Evolutionary conservation across 2,329 filamentous ascomycete genomes (phyloP).

Genomic region (Cadophora malorum): DNA sequence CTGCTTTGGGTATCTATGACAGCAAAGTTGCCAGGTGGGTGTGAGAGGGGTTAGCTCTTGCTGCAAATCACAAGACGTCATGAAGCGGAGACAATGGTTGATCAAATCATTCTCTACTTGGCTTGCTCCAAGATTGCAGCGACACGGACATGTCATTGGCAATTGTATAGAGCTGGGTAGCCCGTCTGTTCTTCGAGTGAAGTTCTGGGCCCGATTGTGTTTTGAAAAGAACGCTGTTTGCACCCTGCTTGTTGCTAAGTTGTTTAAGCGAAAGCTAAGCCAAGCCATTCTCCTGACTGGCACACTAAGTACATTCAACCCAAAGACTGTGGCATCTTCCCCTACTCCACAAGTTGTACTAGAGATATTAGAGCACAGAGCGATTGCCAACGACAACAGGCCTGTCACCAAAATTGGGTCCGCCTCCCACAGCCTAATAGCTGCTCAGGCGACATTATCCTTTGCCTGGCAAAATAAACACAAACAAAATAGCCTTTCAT

Average conservation of each 20-base stretch:
- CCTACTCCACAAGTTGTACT: background rate
- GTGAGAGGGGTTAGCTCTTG: background rate
- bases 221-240: background rate
- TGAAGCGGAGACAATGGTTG: background rate
- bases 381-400: background rate
- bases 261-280: constrained; percentile 4
- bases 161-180: background rate
- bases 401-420: constrained; percentile 5
- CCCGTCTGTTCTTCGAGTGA: background rate
- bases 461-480: constrained; percentile 8
- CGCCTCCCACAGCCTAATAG: constrained; percentile 14
- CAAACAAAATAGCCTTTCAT: background rate
- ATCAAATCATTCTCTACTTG: background rate
- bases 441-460: constrained; percentile 18
- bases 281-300: background rate
- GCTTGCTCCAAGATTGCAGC: background rate
- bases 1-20: background rate
- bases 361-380: constrained; percentile 6
- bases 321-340: background rate
- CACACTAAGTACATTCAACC: background rate
- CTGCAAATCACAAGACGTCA: background rate
- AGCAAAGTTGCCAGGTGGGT: background rate
- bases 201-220: background rate
- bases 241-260: background rate
- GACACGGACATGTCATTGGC: background rate